phyloP scores from a whole-genome alignment of 495 filamentous ascomycete species.

The Penicillium atrosanguineum region DNA sequence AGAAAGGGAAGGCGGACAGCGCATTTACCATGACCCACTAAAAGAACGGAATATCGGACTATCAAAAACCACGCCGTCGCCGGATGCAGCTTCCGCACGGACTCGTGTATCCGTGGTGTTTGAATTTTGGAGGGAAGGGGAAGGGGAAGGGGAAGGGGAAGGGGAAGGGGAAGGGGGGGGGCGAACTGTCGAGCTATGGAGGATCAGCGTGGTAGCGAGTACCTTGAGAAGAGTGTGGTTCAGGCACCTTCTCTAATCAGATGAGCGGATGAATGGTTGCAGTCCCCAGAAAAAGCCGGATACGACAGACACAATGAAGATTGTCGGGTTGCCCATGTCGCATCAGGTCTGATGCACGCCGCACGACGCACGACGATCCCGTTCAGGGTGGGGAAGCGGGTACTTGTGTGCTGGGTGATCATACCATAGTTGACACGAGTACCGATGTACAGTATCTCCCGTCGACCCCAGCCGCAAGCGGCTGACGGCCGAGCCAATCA shows the following conservation, averaged over 20 bases:
- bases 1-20: constrained; percentile 48
- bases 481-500: background rate
- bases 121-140: too few species aligned
- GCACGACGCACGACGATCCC: background rate
- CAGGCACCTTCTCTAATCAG: background rate
- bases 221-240: too few species aligned
- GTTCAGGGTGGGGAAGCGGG: background rate
- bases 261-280: constrained; percentile 4
- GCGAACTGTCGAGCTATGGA: background rate
- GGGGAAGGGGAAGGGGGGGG: too few species aligned
- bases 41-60: background rate
- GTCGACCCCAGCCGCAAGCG: background rate
- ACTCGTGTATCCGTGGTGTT: constrained; percentile 5
- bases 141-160: too few species aligned
- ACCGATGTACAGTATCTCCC: background rate
- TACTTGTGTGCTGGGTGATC: background rate
- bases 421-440: background rate
- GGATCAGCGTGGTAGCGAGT: background rate
- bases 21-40: constrained; percentile 22
- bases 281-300: background rate
- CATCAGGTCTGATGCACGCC: constrained; percentile 5
- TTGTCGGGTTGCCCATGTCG: constrained; percentile 7
- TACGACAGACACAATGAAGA: constrained; percentile 8
- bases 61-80: constrained; percentile 22
- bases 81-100: constrained; percentile 13